Base-by-base conservation (phyloP, 139 green algal genomes). In the Yamagishiella unicocca region DNA sequence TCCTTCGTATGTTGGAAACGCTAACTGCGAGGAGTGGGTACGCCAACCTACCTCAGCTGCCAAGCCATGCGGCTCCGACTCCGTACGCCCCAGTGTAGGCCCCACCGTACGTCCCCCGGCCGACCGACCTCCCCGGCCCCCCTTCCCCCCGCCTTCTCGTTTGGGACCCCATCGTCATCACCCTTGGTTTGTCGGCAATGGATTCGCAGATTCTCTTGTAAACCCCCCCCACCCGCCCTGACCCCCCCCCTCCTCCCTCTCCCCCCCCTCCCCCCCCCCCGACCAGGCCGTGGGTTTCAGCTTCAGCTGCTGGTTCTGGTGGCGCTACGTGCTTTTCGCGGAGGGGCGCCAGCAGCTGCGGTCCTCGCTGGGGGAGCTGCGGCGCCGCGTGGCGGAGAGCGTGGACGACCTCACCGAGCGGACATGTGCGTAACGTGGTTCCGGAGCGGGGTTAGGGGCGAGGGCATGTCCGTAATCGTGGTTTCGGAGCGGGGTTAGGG, bases 231-330 rank as follows among this genome's bases (percentile, higher is more conserved):
- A 43, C 31, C 64, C 17, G 0, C 12, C 4, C 31, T 64, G 9
- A n/a, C 12, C 43, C 33, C 21, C 37, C 14, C 14, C 37, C 14
- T 37, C 37, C 68, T 29, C 14, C 37, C 58, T 67, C 33, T 17
- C 43, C 46, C 33, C 29, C 3, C 46, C n/a, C 43, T 50, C 68
- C 37, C 12, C 50, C 50, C 50, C 75, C 55, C 33, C 24, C 53
- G 55, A 40, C 27, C 80, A 86, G 80, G 22, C 45, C 17, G 64
- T 86, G 27, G 80, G 80, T 0, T 4, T 86, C 0, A 43, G 31
- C 61, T 86, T 64, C 80, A 68, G 43, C 61, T 8, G 12, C 62
- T 86, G 31, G 31, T 86, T 86, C 64, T 77, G 62, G 31, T 75
- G 6, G 4, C 62, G 62, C 5, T 86, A 66, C 80, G 31, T 86